Evolutionary conservation across 2,329 filamentous ascomycete genomes (phyloP).

Genomic region (Fusarium globosum): DNA sequence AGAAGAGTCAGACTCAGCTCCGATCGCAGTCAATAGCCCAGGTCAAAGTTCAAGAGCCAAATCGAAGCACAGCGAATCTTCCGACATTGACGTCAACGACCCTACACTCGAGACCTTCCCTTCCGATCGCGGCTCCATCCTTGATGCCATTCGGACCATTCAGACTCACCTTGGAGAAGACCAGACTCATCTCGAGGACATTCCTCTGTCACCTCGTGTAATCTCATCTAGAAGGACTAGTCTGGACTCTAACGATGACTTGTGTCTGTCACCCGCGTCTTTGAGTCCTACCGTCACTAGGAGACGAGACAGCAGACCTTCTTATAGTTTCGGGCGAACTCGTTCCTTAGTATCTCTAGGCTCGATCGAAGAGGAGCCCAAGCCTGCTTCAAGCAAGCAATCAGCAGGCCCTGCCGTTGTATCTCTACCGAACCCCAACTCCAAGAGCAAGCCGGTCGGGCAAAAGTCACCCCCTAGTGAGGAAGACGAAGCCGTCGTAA

Average conservation of each 20-base stretch:
- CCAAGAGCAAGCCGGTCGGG: slow-evolving; percentile 25
- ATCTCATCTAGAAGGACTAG: slow-evolving; percentile 50
- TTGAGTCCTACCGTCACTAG: slow-evolving; percentile 49
- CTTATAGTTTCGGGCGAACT: slow-evolving; percentile 51
- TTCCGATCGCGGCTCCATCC: slow-evolving; percentile 56
- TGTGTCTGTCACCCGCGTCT: slow-evolving; percentile 49
- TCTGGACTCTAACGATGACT: slow-evolving; percentile 54
- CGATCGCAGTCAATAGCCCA: slow-evolving; percentile 31
- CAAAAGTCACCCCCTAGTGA: slow-evolving; percentile 47
- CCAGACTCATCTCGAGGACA: slow-evolving; percentile 50
- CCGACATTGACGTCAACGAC: slow-evolving; percentile 55
- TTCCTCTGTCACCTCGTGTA: slow-evolving; percentile 51
- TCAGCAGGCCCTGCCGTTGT: slow-evolving; percentile 29
- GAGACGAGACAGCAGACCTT: slow-evolving; percentile 48
- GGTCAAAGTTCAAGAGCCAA: slow-evolving; percentile 25
- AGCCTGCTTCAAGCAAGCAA: slow-evolving; percentile 26
- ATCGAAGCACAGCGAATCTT: slow-evolving; percentile 30
- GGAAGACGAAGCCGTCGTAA: slow-evolving; percentile 57
- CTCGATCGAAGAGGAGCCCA: slow-evolving; percentile 59
- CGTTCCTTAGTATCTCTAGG: slow-evolving; percentile 56
- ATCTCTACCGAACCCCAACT: slow-evolving; percentile 40
- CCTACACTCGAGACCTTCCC: slow-evolving; percentile 62
- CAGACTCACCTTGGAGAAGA: slow-evolving; percentile 58
- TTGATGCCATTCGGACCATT: slow-evolving; percentile 59
- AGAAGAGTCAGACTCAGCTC: slow-evolving; percentile 46